These are phyloP conservation scores for Entophlyctis helioformis DNA, from an alignment of 192 early-diverging fungal genomes.

Conservation along the genomic window DNA sequence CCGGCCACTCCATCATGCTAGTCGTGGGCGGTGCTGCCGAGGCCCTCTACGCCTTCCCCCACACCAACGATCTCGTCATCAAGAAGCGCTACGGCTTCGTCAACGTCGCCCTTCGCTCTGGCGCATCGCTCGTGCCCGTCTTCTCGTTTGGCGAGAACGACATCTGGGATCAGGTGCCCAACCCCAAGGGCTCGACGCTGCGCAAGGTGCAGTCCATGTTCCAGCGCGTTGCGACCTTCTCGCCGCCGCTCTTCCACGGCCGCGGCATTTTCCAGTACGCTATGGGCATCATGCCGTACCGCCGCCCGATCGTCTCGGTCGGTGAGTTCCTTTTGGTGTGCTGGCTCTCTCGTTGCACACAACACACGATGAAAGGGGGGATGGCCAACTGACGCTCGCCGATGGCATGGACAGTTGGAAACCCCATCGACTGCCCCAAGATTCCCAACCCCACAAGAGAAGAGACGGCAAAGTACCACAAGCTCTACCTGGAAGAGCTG, in stretches of 20 bases:
- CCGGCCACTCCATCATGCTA: conserved; percentile 59
- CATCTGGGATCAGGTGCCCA: conserved; percentile 67
- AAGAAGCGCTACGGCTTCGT: conserved; percentile 82
- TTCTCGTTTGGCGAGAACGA: conserved; percentile 94
- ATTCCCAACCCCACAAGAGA: conserved; percentile 47
- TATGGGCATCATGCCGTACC: conserved; percentile 39
- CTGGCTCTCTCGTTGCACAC: conserved; percentile 36
- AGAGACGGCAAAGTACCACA: conserved; percentile 45
- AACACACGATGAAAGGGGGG: conserved; percentile 12
- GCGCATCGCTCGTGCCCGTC: conserved; percentile 74
- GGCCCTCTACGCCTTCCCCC: conserved; percentile 40
- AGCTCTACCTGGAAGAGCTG: conserved; percentile 56
- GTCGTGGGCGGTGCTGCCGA: conserved; percentile 91
- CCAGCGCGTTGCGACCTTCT: conserved; percentile 34
- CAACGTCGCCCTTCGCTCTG: conserved; percentile 71
- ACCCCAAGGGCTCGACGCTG: conserved; percentile 49
- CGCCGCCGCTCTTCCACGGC: conserved; percentile 60
- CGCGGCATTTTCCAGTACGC: conserved; percentile 80
- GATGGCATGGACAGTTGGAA: conserved; percentile 33
- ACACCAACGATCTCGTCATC: conserved; percentile 53
- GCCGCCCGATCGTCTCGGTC: conserved; percentile 23
- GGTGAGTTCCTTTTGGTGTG: conserved; percentile 29
- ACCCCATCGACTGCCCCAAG: conserved; percentile 48
- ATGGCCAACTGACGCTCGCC: conserved; percentile 11
- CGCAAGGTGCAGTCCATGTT: conserved; percentile 60